Percentiles rank a stretch among this genome's conserved stretches.
phyloP scores from a whole-genome alignment of 495 filamentous ascomycete species.

The Aspergillus ostianus region DNA sequence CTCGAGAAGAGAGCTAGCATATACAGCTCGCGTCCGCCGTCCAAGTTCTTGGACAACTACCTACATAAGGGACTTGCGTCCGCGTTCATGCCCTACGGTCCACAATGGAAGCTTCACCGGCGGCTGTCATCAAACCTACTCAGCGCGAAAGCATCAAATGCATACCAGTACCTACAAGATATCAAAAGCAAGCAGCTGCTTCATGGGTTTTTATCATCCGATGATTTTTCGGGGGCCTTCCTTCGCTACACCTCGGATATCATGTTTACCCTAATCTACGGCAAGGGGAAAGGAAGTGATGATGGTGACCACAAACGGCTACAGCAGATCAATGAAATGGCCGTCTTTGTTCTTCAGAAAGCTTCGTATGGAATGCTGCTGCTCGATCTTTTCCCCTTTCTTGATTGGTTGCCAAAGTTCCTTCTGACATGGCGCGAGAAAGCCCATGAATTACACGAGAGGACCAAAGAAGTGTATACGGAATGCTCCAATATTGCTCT shows the following conservation, averaged over 20 bases:
- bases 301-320: conserved; percentile 13
- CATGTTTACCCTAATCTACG: conserved; percentile 26
- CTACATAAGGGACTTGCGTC: conserved; percentile 25
- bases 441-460: conserved; percentile 2
- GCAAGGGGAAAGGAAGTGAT: conserved; percentile 12
- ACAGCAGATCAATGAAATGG: conserved; percentile 20
- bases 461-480: conserved; percentile 2
- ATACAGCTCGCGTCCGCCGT: conserved; percentile 23
- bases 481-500: conserved; percentile 3
- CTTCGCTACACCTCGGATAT: conserved; percentile 22
- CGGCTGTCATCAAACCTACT: conserved; percentile 27
- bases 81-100: conserved; percentile 42
- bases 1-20: conserved; percentile 17
- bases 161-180: conserved; percentile 38
- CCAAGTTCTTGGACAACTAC: conserved; percentile 15
- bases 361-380: conserved; percentile 13
- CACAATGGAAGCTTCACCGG: conserved; percentile 37
- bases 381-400: conserved; percentile 27
- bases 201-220: conserved; percentile 14
- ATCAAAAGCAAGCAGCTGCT: conserved; percentile 30
- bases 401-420: conserved; percentile 23
- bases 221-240: conserved; percentile 19
- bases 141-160: conserved; percentile 30
- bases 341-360: conserved; percentile 8
- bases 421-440: conserved; percentile 25